Percentiles rank a stretch among this genome's conserved stretches.
Conservation (phyloP, 2,329 filamentous ascomycete species). For the Xylaria sp. region DNA sequence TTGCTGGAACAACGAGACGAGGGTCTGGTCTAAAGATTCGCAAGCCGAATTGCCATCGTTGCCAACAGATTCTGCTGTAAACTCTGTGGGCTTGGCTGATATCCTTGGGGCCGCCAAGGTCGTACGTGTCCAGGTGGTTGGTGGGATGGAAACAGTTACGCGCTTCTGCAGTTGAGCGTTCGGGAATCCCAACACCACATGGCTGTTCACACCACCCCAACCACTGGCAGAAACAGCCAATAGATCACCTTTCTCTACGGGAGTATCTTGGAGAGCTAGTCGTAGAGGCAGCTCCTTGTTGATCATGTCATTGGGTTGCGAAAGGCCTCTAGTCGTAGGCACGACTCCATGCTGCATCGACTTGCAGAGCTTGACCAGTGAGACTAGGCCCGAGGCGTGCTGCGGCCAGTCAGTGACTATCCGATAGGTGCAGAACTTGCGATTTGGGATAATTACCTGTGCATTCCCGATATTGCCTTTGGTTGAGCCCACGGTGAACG, state of each 20-base stretch:
- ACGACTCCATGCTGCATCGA: constrained; percentile 5
- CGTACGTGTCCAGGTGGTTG: background rate
- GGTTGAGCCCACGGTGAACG: constrained; percentile 13
- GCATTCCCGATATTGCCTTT: constrained; percentile 14
- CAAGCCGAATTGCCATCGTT: background rate
- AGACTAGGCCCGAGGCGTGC: constrained; percentile 12
- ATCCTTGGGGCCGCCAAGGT: background rate
- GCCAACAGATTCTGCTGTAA: background rate
- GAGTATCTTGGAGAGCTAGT: background rate
- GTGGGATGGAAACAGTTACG: background rate
- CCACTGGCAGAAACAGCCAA: constrained; percentile 9
- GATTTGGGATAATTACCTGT: background rate
- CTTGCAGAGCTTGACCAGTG: constrained; percentile 14
- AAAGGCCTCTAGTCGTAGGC: background rate
- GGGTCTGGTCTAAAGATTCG: background rate
- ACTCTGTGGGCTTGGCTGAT: background rate
- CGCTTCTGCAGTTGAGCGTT: background rate
- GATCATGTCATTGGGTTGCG: constrained; percentile 9
- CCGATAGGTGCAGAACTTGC: background rate
- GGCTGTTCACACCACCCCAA: constrained; percentile 6
- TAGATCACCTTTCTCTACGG: background rate
- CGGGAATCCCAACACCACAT: constrained; percentile 1
- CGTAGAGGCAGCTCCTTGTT: background rate
- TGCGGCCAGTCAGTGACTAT: background rate
- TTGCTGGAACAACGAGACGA: background rate